Evolutionary conservation across 2,329 filamentous ascomycete genomes (phyloP).

Genomic region (Daldinia sp.): DNA sequence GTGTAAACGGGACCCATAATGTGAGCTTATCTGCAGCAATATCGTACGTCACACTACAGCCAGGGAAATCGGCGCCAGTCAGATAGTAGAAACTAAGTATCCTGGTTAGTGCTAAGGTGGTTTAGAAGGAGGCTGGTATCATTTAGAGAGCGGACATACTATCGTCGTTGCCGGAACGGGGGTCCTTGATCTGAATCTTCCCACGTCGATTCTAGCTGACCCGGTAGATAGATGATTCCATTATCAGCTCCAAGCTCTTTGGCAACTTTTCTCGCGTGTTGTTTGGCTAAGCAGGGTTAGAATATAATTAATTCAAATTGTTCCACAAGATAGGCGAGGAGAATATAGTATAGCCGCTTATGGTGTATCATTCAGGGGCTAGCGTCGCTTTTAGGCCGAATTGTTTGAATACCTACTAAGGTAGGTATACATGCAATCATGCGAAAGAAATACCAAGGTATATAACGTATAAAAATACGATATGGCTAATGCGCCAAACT

Average conservation of each 20-base stretch:
- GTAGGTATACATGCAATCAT: not conserved
- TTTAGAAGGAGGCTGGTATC: not conserved
- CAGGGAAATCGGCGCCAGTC: constrained; percentile 65
- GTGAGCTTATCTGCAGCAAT: constrained; percentile 71
- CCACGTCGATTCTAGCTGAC: constrained; percentile 63
- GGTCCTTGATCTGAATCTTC: constrained; percentile 71
- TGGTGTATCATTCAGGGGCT: constrained; percentile 2
- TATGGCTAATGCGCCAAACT: not conserved
- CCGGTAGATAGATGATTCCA: constrained; percentile 69
- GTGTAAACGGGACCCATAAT: constrained; percentile 79
- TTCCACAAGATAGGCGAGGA: not conserved
- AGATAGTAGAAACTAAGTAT: constrained; percentile 69
- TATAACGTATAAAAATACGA: not conserved
- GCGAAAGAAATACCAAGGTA: not conserved
- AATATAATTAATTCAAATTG: not conserved
- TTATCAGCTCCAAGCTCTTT: constrained; percentile 61
- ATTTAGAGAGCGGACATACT: constrained; percentile 57
- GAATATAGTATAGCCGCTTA: not conserved
- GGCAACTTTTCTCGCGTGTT: constrained; percentile 68
- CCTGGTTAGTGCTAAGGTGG: constrained; percentile 18
- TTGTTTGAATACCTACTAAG: too few species aligned
- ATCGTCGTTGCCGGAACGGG: constrained; percentile 68
- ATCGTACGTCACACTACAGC: constrained; percentile 69
- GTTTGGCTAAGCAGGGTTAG: constrained; percentile 59
- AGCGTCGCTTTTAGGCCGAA: not conserved